A percentile compares a stretch with the other conserved stretches of the same genome.
These are phyloP conservation scores for Penicillium occitanis DNA, from an alignment of 2,329 filamentous ascomycete genomes.

Conservation along the genomic window DNA sequence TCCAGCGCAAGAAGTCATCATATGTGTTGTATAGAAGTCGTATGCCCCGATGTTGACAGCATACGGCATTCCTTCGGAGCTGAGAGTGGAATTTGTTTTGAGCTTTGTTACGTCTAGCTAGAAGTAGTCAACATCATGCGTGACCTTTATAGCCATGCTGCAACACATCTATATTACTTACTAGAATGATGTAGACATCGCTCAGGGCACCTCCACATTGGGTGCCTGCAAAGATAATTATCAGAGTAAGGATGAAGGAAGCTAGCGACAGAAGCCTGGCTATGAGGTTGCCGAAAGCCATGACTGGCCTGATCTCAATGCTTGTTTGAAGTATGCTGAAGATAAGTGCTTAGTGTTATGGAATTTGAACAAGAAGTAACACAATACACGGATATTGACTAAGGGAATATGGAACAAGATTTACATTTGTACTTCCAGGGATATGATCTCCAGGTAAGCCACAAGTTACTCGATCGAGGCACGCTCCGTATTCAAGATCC, in stretches of 20 bases:
- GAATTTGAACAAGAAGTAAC: background rate
- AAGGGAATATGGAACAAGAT: background rate
- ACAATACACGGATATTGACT: background rate
- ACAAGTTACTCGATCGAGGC: background rate
- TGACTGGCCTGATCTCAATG: background rate
- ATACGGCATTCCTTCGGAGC: background rate
- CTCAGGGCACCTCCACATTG: constrained; percentile 12
- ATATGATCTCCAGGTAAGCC: background rate
- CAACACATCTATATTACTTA: background rate
- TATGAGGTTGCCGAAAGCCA: constrained; percentile 10
- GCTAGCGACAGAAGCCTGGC: constrained; percentile 8
- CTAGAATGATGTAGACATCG: constrained; percentile 11
- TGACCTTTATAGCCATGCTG: background rate
- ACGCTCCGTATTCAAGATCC: background rate
- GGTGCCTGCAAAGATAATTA: constrained; percentile 15
- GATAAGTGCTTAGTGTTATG: background rate
- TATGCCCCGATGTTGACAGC: constrained; percentile 12
- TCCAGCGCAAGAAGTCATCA: constrained; percentile 17
- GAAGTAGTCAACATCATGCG: background rate
- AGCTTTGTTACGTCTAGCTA: constrained; percentile 10
- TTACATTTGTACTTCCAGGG: background rate
- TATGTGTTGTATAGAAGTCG: constrained; percentile 15
- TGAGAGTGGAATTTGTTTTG: background rate
- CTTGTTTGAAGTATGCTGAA: background rate
- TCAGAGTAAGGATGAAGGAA: constrained; percentile 8